Conservation (phyloP, 2,329 filamentous ascomycete genomes). For the Cylindrodendrum hubeiense region DNA sequence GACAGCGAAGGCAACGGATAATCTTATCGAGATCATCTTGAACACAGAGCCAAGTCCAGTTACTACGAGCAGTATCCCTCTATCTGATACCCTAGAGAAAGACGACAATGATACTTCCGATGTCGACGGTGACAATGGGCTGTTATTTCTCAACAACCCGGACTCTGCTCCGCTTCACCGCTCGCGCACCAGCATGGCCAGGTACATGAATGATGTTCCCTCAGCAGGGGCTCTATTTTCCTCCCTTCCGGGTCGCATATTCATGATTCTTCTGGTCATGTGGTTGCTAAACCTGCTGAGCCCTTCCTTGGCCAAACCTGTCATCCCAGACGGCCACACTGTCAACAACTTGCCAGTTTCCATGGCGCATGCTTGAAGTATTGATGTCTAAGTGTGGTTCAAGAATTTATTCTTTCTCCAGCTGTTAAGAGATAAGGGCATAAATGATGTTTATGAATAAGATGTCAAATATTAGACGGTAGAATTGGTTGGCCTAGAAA, state of each 20-base stretch:
- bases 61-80: background rate
- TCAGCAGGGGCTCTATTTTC: background rate
- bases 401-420: too few species aligned
- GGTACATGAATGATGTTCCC: background rate
- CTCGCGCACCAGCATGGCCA: background rate
- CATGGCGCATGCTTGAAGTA: background rate
- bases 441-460: too few species aligned
- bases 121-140: background rate
- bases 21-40: constrained; percentile 6
- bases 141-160: background rate
- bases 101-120: background rate
- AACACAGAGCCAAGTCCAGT: background rate
- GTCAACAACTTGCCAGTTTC: background rate
- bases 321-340: constrained; percentile 9
- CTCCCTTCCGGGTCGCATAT: background rate
- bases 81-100: background rate
- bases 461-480: too few species aligned
- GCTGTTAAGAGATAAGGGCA: too few species aligned
- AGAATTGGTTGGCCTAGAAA: too few species aligned
- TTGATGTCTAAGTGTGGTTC: background rate
- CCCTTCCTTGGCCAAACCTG: background rate
- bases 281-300: constrained; percentile 25
- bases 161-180: background rate
- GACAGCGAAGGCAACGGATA: background rate
- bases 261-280: constrained; percentile 7